Conservation (phyloP, 768 basidiomycete genomes). For the Russula sp. region DNA sequence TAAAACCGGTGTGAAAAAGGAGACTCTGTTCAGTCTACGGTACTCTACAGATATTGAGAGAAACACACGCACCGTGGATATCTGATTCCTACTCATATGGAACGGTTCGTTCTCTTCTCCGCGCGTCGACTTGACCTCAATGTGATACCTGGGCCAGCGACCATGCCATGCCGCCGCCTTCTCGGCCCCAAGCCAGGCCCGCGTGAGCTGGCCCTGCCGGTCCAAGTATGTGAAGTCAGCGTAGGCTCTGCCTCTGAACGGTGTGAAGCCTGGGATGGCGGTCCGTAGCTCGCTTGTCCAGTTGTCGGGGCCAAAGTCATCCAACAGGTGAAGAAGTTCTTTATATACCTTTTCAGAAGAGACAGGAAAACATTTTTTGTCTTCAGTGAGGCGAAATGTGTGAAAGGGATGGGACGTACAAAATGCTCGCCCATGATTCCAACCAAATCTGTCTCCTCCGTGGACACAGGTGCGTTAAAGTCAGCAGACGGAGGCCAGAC, state of each 20-base stretch:
- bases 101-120: conserved; percentile 29
- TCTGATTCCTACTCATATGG: conserved; percentile 32
- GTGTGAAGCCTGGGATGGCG: conserved; percentile 25
- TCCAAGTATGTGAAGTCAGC: conserved; percentile 35
- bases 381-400: neutral
- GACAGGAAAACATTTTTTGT: neutral
- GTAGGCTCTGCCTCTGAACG: conserved; percentile 21
- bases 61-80: conserved; percentile 29
- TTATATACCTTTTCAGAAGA: conserved; percentile 25
- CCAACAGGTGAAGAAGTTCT: conserved; percentile 20
- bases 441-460: conserved; percentile 20
- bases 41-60: neutral
- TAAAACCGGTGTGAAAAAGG: neutral
- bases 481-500: conserved; percentile 11
- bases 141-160: conserved; percentile 33
- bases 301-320: conserved; percentile 31
- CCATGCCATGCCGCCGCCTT: conserved; percentile 27
- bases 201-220: conserved; percentile 31
- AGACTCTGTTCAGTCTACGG: neutral
- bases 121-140: conserved; percentile 36
- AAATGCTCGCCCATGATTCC: conserved; percentile 31
- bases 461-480: conserved; percentile 4
- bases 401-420: conserved; percentile 14
- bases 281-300: conserved; percentile 36
- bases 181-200: conserved; percentile 26